Conservation (phyloP, 1,284 basidiomycete species). For the Papiliotrema nemorosa region DNA sequence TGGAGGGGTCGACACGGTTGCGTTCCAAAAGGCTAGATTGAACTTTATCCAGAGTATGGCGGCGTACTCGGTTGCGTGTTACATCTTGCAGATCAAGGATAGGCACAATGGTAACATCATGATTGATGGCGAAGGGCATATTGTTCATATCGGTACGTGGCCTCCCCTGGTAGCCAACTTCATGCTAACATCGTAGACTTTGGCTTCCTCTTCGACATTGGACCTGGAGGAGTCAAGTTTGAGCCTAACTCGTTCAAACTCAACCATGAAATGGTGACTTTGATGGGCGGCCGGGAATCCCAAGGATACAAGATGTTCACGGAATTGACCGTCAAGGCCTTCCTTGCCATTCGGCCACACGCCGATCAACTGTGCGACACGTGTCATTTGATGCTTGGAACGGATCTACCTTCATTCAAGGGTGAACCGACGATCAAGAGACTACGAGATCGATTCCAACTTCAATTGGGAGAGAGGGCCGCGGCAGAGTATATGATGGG, state of each 20-base stretch:
- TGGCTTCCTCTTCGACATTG: conserved; percentile 98
- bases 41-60: conserved; percentile 99
- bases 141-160: conserved; percentile 80
- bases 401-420: conserved; percentile 93
- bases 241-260: conserved; percentile 97
- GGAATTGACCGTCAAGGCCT: conserved; percentile 91
- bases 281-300: conserved; percentile 93
- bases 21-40: conserved; percentile 88
- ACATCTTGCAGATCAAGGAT: conserved; percentile 96
- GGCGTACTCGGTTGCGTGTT: conserved; percentile 97
- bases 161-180: neutral
- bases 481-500: conserved; percentile 91
- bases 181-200: conserved; percentile 63
- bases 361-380: conserved; percentile 84
- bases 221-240: conserved; percentile 81
- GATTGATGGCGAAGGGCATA: conserved; percentile 95
- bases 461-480: conserved; percentile 77
- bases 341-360: conserved; percentile 88
- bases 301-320: conserved; percentile 93
- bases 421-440: conserved; percentile 87
- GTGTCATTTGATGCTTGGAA: conserved; percentile 90
- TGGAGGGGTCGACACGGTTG: conserved; percentile 79
- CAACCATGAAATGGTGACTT: conserved; percentile 92
- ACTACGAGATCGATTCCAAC: conserved; percentile 80
- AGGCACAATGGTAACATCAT: conserved; percentile 98